Base-by-base conservation (phyloP, 2,329 filamentous ascomycete genomes). In the Tolypocladium capitatum region DNA sequence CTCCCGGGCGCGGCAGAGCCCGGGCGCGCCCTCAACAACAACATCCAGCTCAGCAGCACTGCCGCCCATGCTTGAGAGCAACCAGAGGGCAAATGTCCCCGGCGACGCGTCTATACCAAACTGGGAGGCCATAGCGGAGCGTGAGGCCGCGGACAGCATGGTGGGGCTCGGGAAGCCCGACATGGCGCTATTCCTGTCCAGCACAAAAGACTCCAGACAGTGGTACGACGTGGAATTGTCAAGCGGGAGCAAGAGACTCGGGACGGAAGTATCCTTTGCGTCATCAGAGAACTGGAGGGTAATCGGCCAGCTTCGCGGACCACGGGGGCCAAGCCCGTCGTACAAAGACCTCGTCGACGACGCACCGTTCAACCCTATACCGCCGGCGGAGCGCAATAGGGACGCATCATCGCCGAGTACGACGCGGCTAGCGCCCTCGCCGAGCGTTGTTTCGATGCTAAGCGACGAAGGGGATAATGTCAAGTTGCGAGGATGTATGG, bases 361-460 rank as follows among this genome's bases (percentile, higher is more conserved):
- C 20, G 59, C 61, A 8, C 64, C 65, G 0, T 66, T 67, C 45
- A 66, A 62, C 66, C 74, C 51, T n/a, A n/a, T n/a, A n/a, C n/a
- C n/a, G n/a, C n/a, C n/a, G n/a, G n/a, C n/a, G n/a, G n/a, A n/a
- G n/a, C n/a, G n/a, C n/a, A n/a, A n/a, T n/a, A n/a, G n/a, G n/a
- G n/a, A n/a, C n/a, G n/a, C n/a, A n/a, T n/a, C n/a, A n/a, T n/a
- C n/a, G n/a, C n/a, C n/a, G n/a, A n/a, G n/a, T n/a, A n/a, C 46
- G 41, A 47, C 47, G 41, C 49, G 31, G 30, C 28, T 43, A 14
- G 47, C 33, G 27, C 47, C 48, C 47, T 48, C 51, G 4, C 38
- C 30, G 20, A 52, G 43, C 18, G 40, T 31, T 6, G 32, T 43
- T 9, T 50, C 52, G 10, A 47, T 42, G 41, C 20, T 38, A 43